Evolutionary conservation across 768 basidiomycete species (phyloP), one percentile per base, ranked within the genome.

Genomic region (Trametes punicea): DNA sequence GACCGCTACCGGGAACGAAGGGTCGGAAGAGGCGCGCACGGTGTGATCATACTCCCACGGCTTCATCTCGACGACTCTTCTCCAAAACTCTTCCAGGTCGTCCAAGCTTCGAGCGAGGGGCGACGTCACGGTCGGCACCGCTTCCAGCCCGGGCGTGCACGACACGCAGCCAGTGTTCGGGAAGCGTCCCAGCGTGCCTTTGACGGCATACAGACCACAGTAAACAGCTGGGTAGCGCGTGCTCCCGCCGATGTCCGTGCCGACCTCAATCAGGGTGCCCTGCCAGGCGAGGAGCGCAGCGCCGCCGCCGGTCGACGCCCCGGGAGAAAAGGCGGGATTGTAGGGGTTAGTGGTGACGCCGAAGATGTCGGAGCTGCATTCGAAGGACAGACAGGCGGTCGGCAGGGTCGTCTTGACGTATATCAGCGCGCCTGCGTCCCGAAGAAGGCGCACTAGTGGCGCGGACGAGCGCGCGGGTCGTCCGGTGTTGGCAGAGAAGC

Each of bases 251-350:
- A 81, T 64, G 57, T 81, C 81, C 5, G 78, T 75, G 6, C 75
- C 71, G 27, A 81, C 69, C 44, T 79, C 80, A 54, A 82, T 65
- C 18, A 73, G 65, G 21, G 70, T 68, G 8, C 80, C 80, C 10
- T 73, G 72, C 31, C 69, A 65, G 0, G 80, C 80, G 3, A 81
- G 63, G 18, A 82, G 69, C 7, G 81, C 78, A 1, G 69, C 74
- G 20, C 80, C 81, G 6, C 81, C 81, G 25, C 81, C 81, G 0
- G 77, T 78, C 0, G 80, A 81, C 23, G 77, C 81, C 4, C 80
- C 80, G 10, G 73, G 71, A 0, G 63, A 67, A 49, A 70, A 74
- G 6, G 71, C 69, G 4, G 67, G 55, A 53, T 79, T 78, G 65
- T 77, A 74, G 0, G 81, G 81, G 62, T 82, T 81, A 13, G 66